These are phyloP conservation scores for Naegleria fowleri DNA, from an alignment of 208 protist genomes.

Conservation along the genomic window DNA sequence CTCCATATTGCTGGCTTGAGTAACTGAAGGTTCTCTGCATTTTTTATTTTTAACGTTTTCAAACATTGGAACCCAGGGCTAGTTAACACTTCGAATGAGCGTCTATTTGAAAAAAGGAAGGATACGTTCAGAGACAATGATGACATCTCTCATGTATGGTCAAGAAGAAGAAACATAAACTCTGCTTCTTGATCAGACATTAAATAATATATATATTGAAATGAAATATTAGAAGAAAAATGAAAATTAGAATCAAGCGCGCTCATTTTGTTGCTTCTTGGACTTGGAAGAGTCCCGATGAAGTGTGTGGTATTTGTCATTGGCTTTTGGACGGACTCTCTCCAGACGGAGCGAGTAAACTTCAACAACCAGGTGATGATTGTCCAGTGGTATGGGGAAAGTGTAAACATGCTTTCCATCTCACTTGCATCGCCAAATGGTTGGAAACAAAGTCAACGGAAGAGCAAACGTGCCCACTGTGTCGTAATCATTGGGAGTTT, in stretches of 20 bases:
- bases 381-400: slow-evolving; percentile 8
- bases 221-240: too few relatives aligned
- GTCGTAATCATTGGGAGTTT: neutral
- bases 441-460: neutral
- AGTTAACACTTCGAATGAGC: too few relatives aligned
- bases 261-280: neutral
- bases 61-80: too few relatives aligned
- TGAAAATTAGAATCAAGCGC: neutral
- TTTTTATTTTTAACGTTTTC: slow-evolving; percentile 28
- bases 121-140: too few relatives aligned
- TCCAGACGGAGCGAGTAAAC: neutral
- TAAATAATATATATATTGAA: too few relatives aligned
- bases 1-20: neutral
- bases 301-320: slow-evolving; percentile 26
- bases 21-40: neutral
- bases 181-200: too few relatives aligned
- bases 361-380: slow-evolving; percentile 22
- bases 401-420: slow-evolving; percentile 20
- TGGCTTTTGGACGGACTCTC: neutral
- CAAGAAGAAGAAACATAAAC: too few relatives aligned
- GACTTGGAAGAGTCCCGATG: slow-evolving; percentile 16
- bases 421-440: slow-evolving; percentile 11
- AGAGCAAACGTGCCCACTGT: neutral
- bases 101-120: too few relatives aligned
- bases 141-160: too few relatives aligned